Evolutionary conservation across 2,329 filamentous ascomycete species (phyloP), one percentile per base, ranked within the genome.

Genomic region (Rutstroemia sydowiana): DNA sequence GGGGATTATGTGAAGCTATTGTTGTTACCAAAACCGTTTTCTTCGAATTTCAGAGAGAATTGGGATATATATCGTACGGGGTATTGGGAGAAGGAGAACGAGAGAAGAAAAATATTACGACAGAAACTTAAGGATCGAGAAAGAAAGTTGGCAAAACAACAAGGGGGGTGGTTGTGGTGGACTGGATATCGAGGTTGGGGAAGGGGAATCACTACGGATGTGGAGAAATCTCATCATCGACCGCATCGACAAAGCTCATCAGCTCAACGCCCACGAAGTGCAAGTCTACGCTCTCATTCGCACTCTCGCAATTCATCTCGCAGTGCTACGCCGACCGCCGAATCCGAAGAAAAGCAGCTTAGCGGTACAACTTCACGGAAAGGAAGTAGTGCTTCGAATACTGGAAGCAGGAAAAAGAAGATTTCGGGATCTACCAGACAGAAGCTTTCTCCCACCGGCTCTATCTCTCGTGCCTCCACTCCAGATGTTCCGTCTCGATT

Each of bases 21-120:
- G 16, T 75, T 98, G 7, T 78, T 96, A 10, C 89, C 93, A 1
- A 98, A 98, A 66, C 90, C 91, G 0, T 98, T 98, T 65, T 95
- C 88, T 5, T 85, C 93, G 0, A 89, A 88, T 43, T 98, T 98
- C 65, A 80, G 93, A 18, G 91, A 97, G 68, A 95, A 95, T 59
- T 98, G 93, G 93, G 93, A 98, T 65, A 76, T 92, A 14, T 98
- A 95, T 69, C 80, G 93, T 48, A 84, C 85, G 31, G 91, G 96
- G 55, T 98, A 96, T 70, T 98, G 93, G 93, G 92, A 96, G 62
- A 84, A 84, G 55, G 93, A 98, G 68, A 98, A 98, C 65, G 89
- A 95, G 68, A 84, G 92, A 2, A 82, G 93, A 11, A 79, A 85
- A 2, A 72, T 87, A 52, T 73, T 96, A 21, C 78, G 88, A 39